phyloP scores from a whole-genome alignment of 192 early-diverging fungal species.

The Linnemannia hyalina region DNA sequence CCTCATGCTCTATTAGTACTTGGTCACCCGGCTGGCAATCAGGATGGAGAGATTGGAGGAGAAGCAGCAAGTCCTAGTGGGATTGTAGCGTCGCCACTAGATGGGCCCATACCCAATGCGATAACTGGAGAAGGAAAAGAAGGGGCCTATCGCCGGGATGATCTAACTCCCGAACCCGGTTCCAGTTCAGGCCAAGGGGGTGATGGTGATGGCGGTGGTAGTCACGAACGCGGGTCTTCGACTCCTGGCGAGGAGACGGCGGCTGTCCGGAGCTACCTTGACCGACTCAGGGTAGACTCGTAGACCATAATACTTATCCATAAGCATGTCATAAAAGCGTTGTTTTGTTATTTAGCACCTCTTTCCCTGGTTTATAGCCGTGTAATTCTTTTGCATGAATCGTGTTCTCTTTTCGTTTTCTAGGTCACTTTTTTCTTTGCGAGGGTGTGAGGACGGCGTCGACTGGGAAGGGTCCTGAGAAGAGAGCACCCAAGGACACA shows the following conservation, averaged over 20 bases:
- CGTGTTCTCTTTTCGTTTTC: too few relatives aligned
- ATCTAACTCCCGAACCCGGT: background rate
- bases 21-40: background rate
- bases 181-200: background rate
- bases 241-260: background rate
- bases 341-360: background rate
- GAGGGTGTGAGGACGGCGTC: too few relatives aligned
- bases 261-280: background rate
- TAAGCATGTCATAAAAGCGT: background rate
- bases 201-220: background rate
- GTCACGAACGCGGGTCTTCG: background rate
- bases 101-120: background rate
- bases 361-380: background rate
- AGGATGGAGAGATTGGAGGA: background rate
- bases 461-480: too few relatives aligned
- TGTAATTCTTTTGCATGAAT: too few relatives aligned
- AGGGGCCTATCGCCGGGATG: background rate
- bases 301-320: background rate
- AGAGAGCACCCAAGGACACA: background rate
- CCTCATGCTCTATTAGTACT: slow-evolving; percentile 21
- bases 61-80: background rate
- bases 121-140: background rate
- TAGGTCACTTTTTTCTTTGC: too few relatives aligned
- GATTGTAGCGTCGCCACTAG: background rate
- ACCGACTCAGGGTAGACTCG: background rate